phyloP scores from a whole-genome alignment of 495 filamentous ascomycete species.

The Xanthoparmelia taractica region DNA sequence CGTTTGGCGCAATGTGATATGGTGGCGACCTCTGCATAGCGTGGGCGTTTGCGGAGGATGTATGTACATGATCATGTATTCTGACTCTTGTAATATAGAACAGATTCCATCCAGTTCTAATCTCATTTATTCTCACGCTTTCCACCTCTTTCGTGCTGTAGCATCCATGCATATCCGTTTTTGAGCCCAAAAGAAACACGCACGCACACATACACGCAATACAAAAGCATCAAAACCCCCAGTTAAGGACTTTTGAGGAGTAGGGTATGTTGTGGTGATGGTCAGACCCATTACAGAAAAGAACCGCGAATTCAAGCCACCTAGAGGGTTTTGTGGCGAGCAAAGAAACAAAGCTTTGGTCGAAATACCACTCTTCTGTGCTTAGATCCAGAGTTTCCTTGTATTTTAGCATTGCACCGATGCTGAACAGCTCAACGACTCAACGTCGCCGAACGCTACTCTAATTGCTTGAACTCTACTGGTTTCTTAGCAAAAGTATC shows the following conservation, averaged over 20 bases:
- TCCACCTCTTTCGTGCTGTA: no score
- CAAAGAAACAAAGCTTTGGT: slow-evolving; percentile 49
- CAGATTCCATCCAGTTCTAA: no score
- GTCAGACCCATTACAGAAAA: no score
- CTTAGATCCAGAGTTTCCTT: slow-evolving; percentile 35
- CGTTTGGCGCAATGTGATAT: neutral
- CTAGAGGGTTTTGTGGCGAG: slow-evolving; percentile 55
- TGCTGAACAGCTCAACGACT: slow-evolving; percentile 41
- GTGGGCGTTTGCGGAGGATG: neutral
- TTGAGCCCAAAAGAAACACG: no score
- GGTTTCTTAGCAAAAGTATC: slow-evolving; percentile 6
- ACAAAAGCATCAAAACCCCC: no score
- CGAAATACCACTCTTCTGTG: slow-evolving; percentile 27
- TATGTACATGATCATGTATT: neutral
- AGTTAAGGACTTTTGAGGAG: slow-evolving; percentile 24
- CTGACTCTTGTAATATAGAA: no score
- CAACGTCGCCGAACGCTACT: slow-evolving; percentile 38
- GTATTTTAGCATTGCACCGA: slow-evolving; percentile 37
- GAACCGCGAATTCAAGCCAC: no score
- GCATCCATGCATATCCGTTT: no score
- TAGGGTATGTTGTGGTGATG: slow-evolving; percentile 22
- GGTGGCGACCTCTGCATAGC: slow-evolving; percentile 2
- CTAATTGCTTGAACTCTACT: slow-evolving; percentile 34
- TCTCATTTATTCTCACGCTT: no score
- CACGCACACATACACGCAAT: no score